Base-by-base conservation (phyloP, 192 early-diverging fungal species). In the Ambispora gerdemannii region DNA sequence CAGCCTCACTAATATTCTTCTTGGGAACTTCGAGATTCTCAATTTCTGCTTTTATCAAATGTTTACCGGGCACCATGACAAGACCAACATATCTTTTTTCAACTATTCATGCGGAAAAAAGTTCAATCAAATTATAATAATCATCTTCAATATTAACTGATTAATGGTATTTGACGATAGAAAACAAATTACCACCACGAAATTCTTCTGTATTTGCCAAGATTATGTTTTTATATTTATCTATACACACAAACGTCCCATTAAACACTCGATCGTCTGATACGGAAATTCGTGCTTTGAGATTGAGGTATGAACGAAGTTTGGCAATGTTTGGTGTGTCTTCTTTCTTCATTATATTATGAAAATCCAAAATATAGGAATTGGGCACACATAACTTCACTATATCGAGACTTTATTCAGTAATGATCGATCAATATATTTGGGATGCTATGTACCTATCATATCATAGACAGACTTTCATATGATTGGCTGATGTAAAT, bases 31-130 rank as follows among this genome's bases (percentile, higher is more conserved):
- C 53, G 4, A 61, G 31, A 30, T 61, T 30, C 25, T 91, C 86
- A 20, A 87, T 77, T 53, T 86, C 86, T 19, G 78, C 72, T 32
- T 81, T 85, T 17, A 88, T 79, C 2, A 90, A 60, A 73, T 90
- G 88, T 35, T 82, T 82, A 50, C 90, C 90, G 15, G 90, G 90
- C 13, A 92, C 83, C 90, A 92, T 90, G 50, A 90, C 77, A 50
- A 90, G 56, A 4, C 90, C 90, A 15, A 92, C 88, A 56, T 85
- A 82, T 43, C 87, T 64, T 33, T 78, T 61, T 50, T 56, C 53
- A 13, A 7, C 20, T 56, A 56, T 56, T 49, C 69, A 35, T 1
- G 53, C 0, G 1, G 63, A 27, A 0, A 38, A 32, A 52, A 50
- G 32, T 28, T 69, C 25, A 19, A 58, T 1, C 56, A 25, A 38